Conservation (phyloP, 2,329 filamentous ascomycete genomes). For the Coniosporium tulheliwenetii region DNA sequence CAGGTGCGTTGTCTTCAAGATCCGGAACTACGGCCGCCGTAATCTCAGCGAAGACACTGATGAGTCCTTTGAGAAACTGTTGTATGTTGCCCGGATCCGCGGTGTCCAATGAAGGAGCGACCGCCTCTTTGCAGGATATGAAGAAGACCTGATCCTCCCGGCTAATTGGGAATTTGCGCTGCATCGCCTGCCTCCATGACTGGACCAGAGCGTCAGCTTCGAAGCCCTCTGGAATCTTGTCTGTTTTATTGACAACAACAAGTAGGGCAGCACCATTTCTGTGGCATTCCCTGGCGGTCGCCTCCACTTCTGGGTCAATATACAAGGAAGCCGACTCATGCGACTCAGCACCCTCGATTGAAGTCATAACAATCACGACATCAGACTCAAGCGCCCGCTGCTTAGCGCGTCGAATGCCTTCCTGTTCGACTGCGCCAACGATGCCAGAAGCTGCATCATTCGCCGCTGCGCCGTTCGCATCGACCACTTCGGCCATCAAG, state of each 20-base stretch:
- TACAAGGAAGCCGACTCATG: constrained; percentile 9
- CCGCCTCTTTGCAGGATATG: constrained; percentile 57
- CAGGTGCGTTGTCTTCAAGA: constrained; percentile 18
- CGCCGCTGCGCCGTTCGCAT: not conserved
- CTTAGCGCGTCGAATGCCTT: constrained; percentile 80
- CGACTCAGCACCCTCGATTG: constrained; percentile 41
- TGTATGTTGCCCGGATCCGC: constrained; percentile 51
- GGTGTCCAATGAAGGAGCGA: constrained; percentile 1
- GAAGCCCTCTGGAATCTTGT: constrained; percentile 28
- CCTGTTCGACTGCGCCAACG: constrained; percentile 66
- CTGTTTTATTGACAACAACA: constrained; percentile 45
- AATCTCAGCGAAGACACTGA: constrained; percentile 52
- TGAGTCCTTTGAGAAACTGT: constrained; percentile 49
- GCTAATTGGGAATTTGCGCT: constrained; percentile 26
- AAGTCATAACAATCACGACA: constrained; percentile 66
- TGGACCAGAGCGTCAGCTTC: constrained; percentile 5
- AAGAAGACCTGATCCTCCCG: constrained; percentile 33
- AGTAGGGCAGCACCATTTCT: constrained; percentile 36
- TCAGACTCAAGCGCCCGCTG: constrained; percentile 71
- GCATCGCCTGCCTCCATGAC: constrained; percentile 11
- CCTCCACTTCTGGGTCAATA: constrained; percentile 39
- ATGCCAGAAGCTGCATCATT: constrained; percentile 4
- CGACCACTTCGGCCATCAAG: not conserved
- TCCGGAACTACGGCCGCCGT: constrained; percentile 36
- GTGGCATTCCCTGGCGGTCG: constrained; percentile 35